phyloP scores from a whole-genome alignment of 495 filamentous ascomycete species.

The Penicillium bialowiezense region DNA sequence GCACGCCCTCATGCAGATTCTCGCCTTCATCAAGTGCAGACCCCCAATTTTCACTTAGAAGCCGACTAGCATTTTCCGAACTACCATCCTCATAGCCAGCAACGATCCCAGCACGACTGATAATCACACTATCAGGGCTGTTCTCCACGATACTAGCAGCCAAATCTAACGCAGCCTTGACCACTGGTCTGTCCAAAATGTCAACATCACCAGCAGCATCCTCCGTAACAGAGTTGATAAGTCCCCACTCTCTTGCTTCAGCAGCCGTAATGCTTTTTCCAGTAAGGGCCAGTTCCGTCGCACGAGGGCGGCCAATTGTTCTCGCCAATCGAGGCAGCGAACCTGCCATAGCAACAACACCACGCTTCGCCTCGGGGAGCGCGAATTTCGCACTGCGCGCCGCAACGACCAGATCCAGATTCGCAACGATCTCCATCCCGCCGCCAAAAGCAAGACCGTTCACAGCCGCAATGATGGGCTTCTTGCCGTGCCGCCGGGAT shows the following conservation, averaged over 20 bases:
- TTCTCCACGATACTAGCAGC: constrained; percentile 29
- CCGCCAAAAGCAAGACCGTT: constrained; percentile 68
- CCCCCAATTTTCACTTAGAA: constrained; percentile 31
- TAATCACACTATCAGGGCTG: constrained; percentile 66
- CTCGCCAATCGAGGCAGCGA: constrained; percentile 61
- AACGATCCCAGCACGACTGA: constrained; percentile 58
- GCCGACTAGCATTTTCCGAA: constrained; percentile 48
- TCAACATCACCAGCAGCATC: constrained; percentile 27
- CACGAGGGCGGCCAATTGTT: constrained; percentile 60
- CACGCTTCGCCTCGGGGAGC: constrained; percentile 62
- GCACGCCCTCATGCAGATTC: constrained; percentile 70
- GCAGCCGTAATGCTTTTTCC: constrained; percentile 51
- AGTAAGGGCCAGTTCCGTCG: constrained; percentile 63
- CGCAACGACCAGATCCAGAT: constrained; percentile 64
- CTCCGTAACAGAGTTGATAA: constrained; percentile 58
- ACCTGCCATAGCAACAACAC: constrained; percentile 65
- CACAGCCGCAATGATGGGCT: constrained; percentile 67
- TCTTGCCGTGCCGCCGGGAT: constrained; percentile 19
- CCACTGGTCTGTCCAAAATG: constrained; percentile 13
- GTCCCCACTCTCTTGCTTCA: constrained; percentile 59
- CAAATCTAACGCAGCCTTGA: constrained; percentile 50
- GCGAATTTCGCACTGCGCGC: constrained; percentile 48
- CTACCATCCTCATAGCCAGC: constrained; percentile 61
- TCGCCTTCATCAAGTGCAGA: constrained; percentile 57
- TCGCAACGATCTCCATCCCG: constrained; percentile 67